These are phyloP conservation scores for Tetraselmis striata DNA, from an alignment of 139 green algal genomes.

Conservation along the genomic window DNA sequence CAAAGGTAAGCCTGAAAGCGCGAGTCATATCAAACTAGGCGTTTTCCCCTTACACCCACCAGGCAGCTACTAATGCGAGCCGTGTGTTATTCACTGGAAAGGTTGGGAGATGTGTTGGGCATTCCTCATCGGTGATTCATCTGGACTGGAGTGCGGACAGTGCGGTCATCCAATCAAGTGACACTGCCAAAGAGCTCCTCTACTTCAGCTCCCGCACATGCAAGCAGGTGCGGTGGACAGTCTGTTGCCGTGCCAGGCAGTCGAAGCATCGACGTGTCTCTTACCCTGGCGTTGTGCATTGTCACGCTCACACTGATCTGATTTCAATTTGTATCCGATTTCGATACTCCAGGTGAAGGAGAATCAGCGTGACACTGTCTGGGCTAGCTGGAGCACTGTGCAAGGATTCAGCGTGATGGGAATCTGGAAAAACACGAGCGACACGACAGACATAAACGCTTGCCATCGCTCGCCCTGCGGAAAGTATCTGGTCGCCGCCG, in stretches of 20 bases:
- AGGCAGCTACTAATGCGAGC: no score
- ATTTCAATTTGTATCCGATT: no score
- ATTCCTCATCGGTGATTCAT: conserved; percentile 41
- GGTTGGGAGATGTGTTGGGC: conserved; percentile 26
- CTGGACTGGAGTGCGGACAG: conserved; percentile 56
- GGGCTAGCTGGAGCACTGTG: conserved; percentile 43
- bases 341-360: conserved; percentile 30
- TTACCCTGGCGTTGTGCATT: no score
- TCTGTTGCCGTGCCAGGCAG: no score
- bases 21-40: no score
- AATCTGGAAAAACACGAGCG: conserved; percentile 36
- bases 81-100: no score
- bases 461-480: conserved; percentile 9
- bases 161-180: conserved; percentile 39
- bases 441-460: conserved; percentile 66
- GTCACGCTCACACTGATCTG: not conserved
- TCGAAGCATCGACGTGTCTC: no score
- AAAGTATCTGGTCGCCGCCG: conserved; percentile 31
- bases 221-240: conserved; percentile 13
- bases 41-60: no score
- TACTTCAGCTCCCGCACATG: conserved; percentile 52
- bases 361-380: conserved; percentile 48
- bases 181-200: conserved; percentile 48
- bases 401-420: conserved; percentile 67
- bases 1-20: no score